phyloP scores from a whole-genome alignment of 2,329 filamentous ascomycete species.

The Phialophora verrucosa region DNA sequence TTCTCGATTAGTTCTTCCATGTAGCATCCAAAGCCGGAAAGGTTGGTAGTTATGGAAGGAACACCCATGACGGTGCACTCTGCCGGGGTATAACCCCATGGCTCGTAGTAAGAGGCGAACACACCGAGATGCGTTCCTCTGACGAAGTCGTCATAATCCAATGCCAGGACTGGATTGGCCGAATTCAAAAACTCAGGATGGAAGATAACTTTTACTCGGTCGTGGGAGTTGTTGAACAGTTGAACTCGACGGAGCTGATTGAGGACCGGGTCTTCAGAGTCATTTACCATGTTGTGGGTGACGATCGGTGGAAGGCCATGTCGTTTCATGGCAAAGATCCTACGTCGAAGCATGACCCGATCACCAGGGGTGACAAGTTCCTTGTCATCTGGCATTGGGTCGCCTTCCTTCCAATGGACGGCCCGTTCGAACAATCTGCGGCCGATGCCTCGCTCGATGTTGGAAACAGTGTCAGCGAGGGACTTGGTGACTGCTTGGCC shows the following conservation, averaged over 20 bases:
- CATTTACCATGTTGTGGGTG: constrained; percentile 98
- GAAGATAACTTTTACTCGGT: constrained; percentile 97
- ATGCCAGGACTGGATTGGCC: constrained; percentile 88
- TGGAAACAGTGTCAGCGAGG: constrained; percentile 86
- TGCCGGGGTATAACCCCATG: constrained; percentile 92
- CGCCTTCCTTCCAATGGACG: constrained; percentile 92
- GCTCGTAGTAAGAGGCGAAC: constrained; percentile 98
- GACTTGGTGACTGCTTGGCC: constrained; percentile 98
- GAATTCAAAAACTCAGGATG: constrained; percentile 98
- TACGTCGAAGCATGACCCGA: constrained; percentile 85
- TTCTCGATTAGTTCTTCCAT: constrained; percentile 99
- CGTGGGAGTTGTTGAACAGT: constrained; percentile 92
- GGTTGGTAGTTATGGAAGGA: constrained; percentile 95
- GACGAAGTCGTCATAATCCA: constrained; percentile 99
- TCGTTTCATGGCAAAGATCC: constrained; percentile 96
- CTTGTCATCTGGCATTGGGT: constrained; percentile 93
- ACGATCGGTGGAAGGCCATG: constrained; percentile 90
- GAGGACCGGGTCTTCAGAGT: constrained; percentile 88
- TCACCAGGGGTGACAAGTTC: constrained; percentile 91
- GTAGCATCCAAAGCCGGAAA: constrained; percentile 97
- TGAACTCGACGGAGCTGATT: constrained; percentile 96
- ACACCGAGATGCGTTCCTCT: constrained; percentile 94
- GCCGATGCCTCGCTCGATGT: constrained; percentile 90
- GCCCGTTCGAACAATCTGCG: constrained; percentile 94
- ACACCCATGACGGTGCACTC: constrained; percentile 99